Evolutionary conservation across 2,329 filamentous ascomycete species (phyloP).

Genomic region (Paraphoma sp.): DNA sequence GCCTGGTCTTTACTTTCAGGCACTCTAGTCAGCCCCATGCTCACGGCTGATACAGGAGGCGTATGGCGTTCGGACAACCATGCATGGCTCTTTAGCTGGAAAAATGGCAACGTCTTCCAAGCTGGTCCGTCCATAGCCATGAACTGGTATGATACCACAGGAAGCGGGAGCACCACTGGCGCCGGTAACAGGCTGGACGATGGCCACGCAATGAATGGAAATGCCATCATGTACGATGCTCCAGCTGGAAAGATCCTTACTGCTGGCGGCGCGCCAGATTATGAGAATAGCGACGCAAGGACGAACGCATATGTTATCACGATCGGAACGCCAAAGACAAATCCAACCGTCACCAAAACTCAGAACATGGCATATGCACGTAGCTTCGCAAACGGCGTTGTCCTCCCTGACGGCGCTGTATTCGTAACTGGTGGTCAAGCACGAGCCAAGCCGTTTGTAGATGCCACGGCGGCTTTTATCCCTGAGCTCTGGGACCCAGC

Average conservation of each 20-base stretch:
- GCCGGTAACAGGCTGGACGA: conserved; percentile 56
- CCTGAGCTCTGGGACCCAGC: conserved; percentile 36
- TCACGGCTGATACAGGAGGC: conserved; percentile 56
- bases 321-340: conserved; percentile 43
- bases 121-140: conserved; percentile 62
- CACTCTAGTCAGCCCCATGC: conserved; percentile 56
- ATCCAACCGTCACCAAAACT: conserved; percentile 24
- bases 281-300: conserved; percentile 53
- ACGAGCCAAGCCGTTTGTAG: conserved; percentile 23
- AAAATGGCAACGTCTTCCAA: conserved; percentile 58
- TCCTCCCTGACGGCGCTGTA: conserved; percentile 45
- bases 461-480: conserved; percentile 18
- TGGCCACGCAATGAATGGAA: conserved; percentile 62
- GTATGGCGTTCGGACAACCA: conserved; percentile 61
- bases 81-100: conserved; percentile 62
- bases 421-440: conserved; percentile 40
- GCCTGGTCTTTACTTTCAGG: conserved; percentile 56
- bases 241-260: conserved; percentile 61
- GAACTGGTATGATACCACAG: conserved; percentile 63
- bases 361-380: conserved; percentile 36
- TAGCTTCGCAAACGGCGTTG: conserved; percentile 34
- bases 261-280: conserved; percentile 57
- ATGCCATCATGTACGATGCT: conserved; percentile 65
- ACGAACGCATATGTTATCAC: conserved; percentile 59
- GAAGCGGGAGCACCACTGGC: conserved; percentile 48